Evolutionary conservation across 441 rosid genomes (phyloP), one percentile per base, ranked within the genome.

Genomic region (Metrosideros polymorpha): DNA sequence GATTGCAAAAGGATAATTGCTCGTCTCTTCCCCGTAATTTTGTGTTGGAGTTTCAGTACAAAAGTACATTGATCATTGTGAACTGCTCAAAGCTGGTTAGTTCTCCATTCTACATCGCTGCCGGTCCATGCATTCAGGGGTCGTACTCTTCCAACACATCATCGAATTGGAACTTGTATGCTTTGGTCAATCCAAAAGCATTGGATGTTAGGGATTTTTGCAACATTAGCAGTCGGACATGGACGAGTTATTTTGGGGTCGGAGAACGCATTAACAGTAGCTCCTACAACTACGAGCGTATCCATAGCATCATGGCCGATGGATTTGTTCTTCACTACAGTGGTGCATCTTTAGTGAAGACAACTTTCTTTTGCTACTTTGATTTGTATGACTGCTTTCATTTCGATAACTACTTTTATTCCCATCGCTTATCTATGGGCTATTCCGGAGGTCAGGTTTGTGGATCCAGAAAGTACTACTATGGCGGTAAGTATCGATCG

Each of bases 341-440:
- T 5, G 0, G 0, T 50, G 18, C 6, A 50, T 50, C 6, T 27
- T 0, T 2, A 24, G 1, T 4, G 22, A 7, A 18, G 24, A 18
- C 2, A 27, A 63, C 76, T 32, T 32, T 19, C 25, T 63, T 63
- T 9, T 63, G 79, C 79, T 0, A 5, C 47, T 35, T 66, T 19
- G 15, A 35, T 66, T 35, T 35, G 4, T 66, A 66, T 32, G 2
- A 1, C 45, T 39, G 3, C 77, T 35, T 35, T 66, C 0, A 19
- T 66, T 9, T 9, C 12, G 2, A 18, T 12, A 5, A 22, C 14
- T 0, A 32, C 77, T 32, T 66, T 66, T 6, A 22, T 35, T 22
- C 47, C 15, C 0, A 0, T 32, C 43, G 25, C 43, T 32, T 9
- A 32, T 0, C 0, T 9, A 18, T 0, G 4, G 17, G 0, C 4